Base-by-base conservation (phyloP, 2,329 filamentous ascomycete genomes). In the Thelonectria blattea region DNA sequence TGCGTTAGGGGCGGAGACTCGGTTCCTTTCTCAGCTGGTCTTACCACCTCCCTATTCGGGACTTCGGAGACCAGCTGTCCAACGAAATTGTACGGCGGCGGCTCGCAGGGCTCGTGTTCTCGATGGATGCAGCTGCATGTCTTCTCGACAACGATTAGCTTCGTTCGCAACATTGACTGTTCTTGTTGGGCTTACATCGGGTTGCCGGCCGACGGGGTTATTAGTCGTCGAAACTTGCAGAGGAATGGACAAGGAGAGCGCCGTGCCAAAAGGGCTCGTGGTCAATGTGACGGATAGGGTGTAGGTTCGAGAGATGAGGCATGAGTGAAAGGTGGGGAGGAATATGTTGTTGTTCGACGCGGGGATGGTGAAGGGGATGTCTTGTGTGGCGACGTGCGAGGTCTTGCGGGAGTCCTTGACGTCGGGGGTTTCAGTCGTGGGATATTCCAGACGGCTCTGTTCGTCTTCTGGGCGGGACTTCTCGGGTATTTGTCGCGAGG, bases 311-410 rank as follows among this genome's bases (percentile, higher is more conserved):
- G 49, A 69, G 9, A 67, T 60, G 0, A 67, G 45, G n/a, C 67
- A 68, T 1, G 65, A 67, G 14, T 61, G 50, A 6, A 68, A 70
- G 0, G 52, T 65, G 0, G 65, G 65, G 1, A 68, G 55, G 1
- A 69, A 24, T 1, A 61, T 57, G 45, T 61, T 66, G 3, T 56
- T 64, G 12, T 55, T 58, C 0, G 58, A 63, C 2, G 56, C 54
- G 4, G 64, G 60, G 3, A 69, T 24, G 9, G 30, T 45, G 14
- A 67, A 61, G 0, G 52, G 62, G 0, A 68, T 9, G 0, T 47
- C 52, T 1, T 68, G 11, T 8, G 48, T 54, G 6, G 62, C 43
- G 9, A 24, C 58, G n/a, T 67, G 17, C 32, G 43, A 59, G 11
- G 5, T 11, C 14, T 20, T 11, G 48, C 49, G 0, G 46, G 22